Evolutionary conservation across 805 yeast genomes (phyloP).

Genomic region (Metschnikowia rubicola): DNA sequence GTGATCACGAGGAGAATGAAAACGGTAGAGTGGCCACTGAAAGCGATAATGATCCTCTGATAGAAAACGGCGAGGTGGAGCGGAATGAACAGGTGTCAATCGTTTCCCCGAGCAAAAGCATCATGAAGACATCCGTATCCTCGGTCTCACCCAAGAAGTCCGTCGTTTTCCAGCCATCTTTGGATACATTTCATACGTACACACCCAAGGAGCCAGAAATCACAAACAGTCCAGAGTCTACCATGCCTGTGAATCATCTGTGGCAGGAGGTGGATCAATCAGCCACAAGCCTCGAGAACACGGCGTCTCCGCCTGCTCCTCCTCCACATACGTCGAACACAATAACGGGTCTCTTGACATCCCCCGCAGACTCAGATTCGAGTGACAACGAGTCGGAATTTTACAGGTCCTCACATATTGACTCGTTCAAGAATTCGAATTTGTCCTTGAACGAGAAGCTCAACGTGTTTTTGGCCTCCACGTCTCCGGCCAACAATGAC

Average conservation of each 20-base stretch:
- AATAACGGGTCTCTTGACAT: conserved; percentile 16
- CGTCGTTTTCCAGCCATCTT: conserved; percentile 29
- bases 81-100: neutral
- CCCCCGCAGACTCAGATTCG: neutral
- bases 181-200: conserved; percentile 16
- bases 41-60: neutral
- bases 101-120: conserved; percentile 37
- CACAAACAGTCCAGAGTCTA: neutral
- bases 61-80: neutral
- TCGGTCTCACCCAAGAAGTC: conserved; percentile 35
- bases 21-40: neutral
- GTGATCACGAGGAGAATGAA: conserved; percentile 21
- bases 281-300: conserved; percentile 1
- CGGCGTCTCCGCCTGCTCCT: conserved; percentile 16
- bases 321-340: conserved; percentile 19
- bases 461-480: conserved; percentile 36
- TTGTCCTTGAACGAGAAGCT: conserved; percentile 43
- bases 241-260: conserved; percentile 8
- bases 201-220: conserved; percentile 3
- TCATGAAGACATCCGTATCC: conserved; percentile 27
- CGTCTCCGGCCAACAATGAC: conserved; percentile 15
- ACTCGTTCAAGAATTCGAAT: conserved; percentile 17
- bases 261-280: conserved; percentile 13
- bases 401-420: conserved; percentile 14
- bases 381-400: neutral